Percentiles rank a stretch among this genome's conserved stretches.
phyloP scores from a whole-genome alignment of 371 early-diverging fungal species.

The Rhizomucor pusillus region DNA sequence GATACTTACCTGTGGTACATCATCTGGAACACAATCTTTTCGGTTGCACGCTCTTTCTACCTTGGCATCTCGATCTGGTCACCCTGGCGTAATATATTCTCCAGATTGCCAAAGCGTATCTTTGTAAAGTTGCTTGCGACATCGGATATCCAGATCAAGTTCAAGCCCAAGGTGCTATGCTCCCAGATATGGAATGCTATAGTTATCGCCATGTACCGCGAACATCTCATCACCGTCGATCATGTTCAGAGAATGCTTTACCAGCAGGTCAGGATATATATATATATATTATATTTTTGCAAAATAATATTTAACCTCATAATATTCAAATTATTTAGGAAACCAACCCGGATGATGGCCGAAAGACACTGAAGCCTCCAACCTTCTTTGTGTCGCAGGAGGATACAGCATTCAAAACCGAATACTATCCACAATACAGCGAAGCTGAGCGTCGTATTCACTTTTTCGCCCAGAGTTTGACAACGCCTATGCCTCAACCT shows the following conservation, averaged over 20 bases:
- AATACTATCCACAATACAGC: constrained; percentile 76
- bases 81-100: constrained; percentile 86
- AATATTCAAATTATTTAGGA: constrained; percentile 18
- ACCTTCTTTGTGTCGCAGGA: constrained; percentile 85
- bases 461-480: constrained; percentile 88
- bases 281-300: too few relatives aligned
- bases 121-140: constrained; percentile 79
- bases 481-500: constrained; percentile 83
- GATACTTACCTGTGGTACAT: constrained; percentile 94
- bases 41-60: constrained; percentile 77
- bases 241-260: constrained; percentile 79
- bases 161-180: constrained; percentile 75
- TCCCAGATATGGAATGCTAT: constrained; percentile 91
- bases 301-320: too few relatives aligned
- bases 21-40: constrained; percentile 81
- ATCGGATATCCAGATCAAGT: constrained; percentile 66
- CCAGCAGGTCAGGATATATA: too few relatives aligned
- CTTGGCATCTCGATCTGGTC: constrained; percentile 86
- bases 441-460: constrained; percentile 87
- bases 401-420: constrained; percentile 73
- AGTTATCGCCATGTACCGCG: constrained; percentile 84
- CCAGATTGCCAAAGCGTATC: constrained; percentile 83
- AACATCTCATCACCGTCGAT: constrained; percentile 79
- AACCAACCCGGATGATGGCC: constrained; percentile 61
- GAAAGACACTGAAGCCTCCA: constrained; percentile 73